Percentiles rank a stretch among this genome's conserved stretches.
phyloP scores from a whole-genome alignment of 345 rosid species.

The Chamaenerion angustifolium region DNA sequence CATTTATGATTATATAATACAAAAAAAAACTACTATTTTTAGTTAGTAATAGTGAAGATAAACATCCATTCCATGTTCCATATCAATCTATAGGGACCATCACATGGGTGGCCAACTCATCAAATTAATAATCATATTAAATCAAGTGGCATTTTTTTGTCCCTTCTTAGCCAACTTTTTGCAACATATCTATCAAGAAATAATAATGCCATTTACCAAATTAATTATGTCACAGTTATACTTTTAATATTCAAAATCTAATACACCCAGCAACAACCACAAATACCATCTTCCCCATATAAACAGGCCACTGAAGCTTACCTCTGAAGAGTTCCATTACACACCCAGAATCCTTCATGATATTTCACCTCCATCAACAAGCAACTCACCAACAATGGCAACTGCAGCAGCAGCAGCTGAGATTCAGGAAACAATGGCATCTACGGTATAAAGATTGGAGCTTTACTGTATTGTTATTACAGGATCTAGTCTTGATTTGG shows the following conservation, averaged over 20 bases:
- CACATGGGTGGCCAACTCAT: constrained; percentile 40
- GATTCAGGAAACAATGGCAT: constrained; percentile 18
- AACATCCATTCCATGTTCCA: constrained; percentile 4
- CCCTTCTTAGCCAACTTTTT: constrained; percentile 19
- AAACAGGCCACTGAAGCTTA: not conserved
- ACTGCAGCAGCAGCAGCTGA: constrained; percentile 55
- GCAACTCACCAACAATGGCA: constrained; percentile 29
- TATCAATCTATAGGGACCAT: constrained; percentile 25
- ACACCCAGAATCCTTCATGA: constrained; percentile 3
- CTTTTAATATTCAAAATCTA: not conserved
- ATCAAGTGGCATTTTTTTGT: constrained; percentile 45
- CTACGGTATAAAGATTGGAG: constrained; percentile 21
- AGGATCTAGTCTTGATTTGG: not conserved
- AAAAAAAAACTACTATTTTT: no score
- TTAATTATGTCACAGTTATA: no score
- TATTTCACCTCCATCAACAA: constrained; percentile 1
- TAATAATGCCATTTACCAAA: constrained; percentile 10
- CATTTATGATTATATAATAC: no score
- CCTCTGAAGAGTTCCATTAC: not conserved
- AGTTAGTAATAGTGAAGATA: no score
- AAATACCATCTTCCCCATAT: not conserved
- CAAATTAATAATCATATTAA: constrained; percentile 10
- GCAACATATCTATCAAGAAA: constrained; percentile 15
- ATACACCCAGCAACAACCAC: not conserved
- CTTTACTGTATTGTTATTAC: not conserved